These are phyloP conservation scores for Geotrichum carabidarum DNA, from an alignment of 1,139 yeast genomes.

Conservation along the genomic window DNA sequence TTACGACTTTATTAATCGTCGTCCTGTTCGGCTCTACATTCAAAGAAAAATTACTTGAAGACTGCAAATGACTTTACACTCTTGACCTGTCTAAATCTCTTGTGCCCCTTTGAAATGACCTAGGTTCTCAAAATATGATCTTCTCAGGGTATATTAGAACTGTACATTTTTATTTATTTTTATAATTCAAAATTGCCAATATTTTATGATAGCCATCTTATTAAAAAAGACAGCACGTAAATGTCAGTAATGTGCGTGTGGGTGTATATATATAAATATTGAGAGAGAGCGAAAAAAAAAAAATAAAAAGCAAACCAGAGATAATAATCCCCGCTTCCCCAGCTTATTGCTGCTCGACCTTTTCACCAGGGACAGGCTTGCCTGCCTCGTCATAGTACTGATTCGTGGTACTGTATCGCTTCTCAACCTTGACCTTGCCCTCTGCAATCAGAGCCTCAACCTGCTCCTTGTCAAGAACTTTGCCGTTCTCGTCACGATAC, in stretches of 20 bases:
- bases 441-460: slow-evolving; percentile 28
- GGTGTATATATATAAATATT: no score
- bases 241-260: not conserved
- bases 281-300: not conserved
- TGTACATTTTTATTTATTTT: not conserved
- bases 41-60: no score
- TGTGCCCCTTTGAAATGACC: no score
- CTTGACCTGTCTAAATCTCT: no score
- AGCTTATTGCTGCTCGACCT: slow-evolving; percentile 4
- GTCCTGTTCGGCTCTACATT: not conserved
- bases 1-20: not conserved
- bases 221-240: not conserved
- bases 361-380: slow-evolving; percentile 16
- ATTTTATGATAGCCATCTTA: not conserved
- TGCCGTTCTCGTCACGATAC: slow-evolving; percentile 36
- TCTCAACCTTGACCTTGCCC: slow-evolving; percentile 25
- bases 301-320: not conserved
- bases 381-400: slow-evolving; percentile 20
- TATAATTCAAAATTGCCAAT: not conserved
- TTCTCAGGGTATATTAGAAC: no score
- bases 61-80: no score
- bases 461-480: slow-evolving; percentile 31
- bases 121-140: no score
- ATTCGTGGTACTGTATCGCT: slow-evolving; percentile 16
- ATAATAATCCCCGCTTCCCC: not conserved